These are phyloP conservation scores for Trichoderma asperelloides DNA, from an alignment of 495 filamentous ascomycete species.

Conservation along the genomic window DNA sequence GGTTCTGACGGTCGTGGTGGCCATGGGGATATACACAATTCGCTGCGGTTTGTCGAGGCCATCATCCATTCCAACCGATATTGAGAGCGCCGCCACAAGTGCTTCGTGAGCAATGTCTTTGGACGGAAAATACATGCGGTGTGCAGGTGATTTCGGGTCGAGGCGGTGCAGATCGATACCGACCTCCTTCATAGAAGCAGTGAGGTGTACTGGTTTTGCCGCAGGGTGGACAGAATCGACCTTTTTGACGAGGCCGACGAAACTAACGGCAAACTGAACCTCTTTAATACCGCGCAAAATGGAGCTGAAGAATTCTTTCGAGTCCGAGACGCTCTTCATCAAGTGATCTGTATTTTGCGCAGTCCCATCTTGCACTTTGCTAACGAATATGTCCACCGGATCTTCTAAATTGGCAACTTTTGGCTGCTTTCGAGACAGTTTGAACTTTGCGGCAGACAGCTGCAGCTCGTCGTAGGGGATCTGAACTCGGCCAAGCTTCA, in stretches of 20 bases:
- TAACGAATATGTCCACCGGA: constrained; percentile 53
- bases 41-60: constrained; percentile 75
- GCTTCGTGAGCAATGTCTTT: constrained; percentile 94
- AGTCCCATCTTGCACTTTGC: constrained; percentile 69
- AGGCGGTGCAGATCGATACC: constrained; percentile 88
- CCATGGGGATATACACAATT: constrained; percentile 93
- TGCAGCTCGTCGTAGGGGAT: constrained; percentile 82
- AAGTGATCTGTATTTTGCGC: constrained; percentile 59
- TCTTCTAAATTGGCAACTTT: constrained; percentile 22
- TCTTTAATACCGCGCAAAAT: constrained; percentile 89
- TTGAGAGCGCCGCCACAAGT: constrained; percentile 80
- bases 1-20: constrained; percentile 89
- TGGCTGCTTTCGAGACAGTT: constrained; percentile 25
- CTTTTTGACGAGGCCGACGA: constrained; percentile 74
- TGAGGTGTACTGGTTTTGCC: constrained; percentile 65
- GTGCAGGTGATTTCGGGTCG: constrained; percentile 86
- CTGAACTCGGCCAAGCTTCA: constrained; percentile 85
- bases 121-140: constrained; percentile 97
- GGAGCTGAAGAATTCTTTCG: constrained; percentile 84
- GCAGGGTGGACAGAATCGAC: constrained; percentile 55
- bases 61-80: constrained; percentile 86
- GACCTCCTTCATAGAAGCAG: constrained; percentile 89
- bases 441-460: constrained; percentile 44
- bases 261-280: constrained; percentile 91
- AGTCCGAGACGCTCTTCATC: constrained; percentile 82